Conservation (phyloP, 345 rosid genomes). For the Kernera saxatilis region DNA sequence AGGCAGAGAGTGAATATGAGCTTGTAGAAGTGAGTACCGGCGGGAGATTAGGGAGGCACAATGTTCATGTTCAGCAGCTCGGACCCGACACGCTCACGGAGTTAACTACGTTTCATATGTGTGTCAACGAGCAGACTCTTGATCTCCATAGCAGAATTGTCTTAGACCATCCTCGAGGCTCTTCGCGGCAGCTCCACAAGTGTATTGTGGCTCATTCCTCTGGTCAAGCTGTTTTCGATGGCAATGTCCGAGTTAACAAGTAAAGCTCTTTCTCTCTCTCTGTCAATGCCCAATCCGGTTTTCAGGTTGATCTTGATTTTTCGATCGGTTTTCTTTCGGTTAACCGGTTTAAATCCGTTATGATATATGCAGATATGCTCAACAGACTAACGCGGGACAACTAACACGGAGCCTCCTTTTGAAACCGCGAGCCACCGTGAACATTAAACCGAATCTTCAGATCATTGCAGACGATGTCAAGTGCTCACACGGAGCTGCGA, state of each 20-base stretch:
- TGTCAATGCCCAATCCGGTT: background rate
- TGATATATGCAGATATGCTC: constrained; percentile 57
- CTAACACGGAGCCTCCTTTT: constrained; percentile 79
- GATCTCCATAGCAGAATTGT: constrained; percentile 82
- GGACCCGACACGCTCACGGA: constrained; percentile 89
- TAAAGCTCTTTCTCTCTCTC: constrained; percentile 17
- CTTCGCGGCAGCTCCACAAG: constrained; percentile 79
- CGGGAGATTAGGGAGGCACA: constrained; percentile 88
- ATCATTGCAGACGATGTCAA: constrained; percentile 86
- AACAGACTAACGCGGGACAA: constrained; percentile 90
- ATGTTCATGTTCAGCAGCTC: constrained; percentile 78
- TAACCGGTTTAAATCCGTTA: background rate
- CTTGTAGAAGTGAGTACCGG: constrained; percentile 92
- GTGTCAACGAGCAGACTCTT: constrained; percentile 66
- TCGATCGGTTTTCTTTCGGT: background rate
- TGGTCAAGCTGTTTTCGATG: constrained; percentile 94
- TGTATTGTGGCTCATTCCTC: constrained; percentile 86
- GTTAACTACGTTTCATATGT: constrained; percentile 72
- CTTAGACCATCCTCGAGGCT: constrained; percentile 87
- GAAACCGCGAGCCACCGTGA: constrained; percentile 82
- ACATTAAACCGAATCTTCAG: constrained; percentile 91
- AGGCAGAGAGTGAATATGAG: constrained; percentile 64
- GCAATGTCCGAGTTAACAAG: constrained; percentile 88
- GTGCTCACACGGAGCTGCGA: constrained; percentile 98
- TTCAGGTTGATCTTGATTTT: background rate